Percentiles rank a stretch among this genome's conserved stretches.
These are phyloP conservation scores for Gaeumannomyces sp. DNA, from an alignment of 2,329 filamentous ascomycete species.

Conservation along the genomic window DNA sequence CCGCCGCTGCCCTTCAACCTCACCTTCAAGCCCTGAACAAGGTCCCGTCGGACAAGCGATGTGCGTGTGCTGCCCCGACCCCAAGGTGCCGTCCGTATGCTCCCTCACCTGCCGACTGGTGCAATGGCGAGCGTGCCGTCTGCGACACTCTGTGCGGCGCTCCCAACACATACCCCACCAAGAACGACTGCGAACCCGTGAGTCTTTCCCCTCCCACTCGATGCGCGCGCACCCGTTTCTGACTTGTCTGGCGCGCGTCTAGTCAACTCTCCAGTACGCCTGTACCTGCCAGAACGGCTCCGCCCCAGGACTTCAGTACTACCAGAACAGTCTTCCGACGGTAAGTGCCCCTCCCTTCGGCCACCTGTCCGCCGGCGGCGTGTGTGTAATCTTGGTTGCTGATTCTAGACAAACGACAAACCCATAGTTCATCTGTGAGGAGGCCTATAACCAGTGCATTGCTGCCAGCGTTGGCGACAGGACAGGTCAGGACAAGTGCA, in stretches of 20 bases:
- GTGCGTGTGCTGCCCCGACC: slow-evolving; percentile 1
- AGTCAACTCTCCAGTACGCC: slow-evolving; percentile 38
- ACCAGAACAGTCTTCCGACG: slow-evolving; percentile 44
- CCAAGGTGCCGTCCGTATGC: no score
- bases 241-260: slow-evolving; percentile 13
- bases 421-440: slow-evolving; percentile 43
- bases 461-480: slow-evolving; percentile 32
- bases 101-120: slow-evolving; percentile 39
- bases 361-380: neutral
- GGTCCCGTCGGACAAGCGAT: neutral
- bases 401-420: slow-evolving; percentile 13
- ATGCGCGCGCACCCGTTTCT: neutral
- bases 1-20: slow-evolving; percentile 3
- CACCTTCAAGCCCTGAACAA: slow-evolving; percentile 7
- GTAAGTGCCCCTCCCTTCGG: slow-evolving; percentile 20
- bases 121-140: slow-evolving; percentile 42
- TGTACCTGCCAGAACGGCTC: slow-evolving; percentile 46
- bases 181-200: slow-evolving; percentile 43
- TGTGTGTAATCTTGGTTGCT: neutral
- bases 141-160: slow-evolving; percentile 42
- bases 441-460: slow-evolving; percentile 44
- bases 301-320: slow-evolving; percentile 46
- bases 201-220: slow-evolving; percentile 18
- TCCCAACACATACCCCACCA: slow-evolving; percentile 20
- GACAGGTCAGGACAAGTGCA: slow-evolving; percentile 42